These are phyloP conservation scores for Coemansia sp. DNA, from an alignment of 192 early-diverging fungal species.

Conservation along the genomic window DNA sequence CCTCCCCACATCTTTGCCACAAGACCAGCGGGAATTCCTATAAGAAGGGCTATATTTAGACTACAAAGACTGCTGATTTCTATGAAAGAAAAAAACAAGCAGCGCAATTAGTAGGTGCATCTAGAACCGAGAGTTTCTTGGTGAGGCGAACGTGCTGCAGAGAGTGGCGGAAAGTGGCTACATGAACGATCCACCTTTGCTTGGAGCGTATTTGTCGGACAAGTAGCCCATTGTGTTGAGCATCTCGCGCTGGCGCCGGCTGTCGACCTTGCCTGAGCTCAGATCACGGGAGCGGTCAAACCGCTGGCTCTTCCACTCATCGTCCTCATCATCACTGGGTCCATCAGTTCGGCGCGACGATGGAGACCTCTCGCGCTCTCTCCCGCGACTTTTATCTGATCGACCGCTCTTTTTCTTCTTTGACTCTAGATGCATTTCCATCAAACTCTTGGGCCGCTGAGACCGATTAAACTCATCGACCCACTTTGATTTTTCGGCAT, in stretches of 20 bases:
- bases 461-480: slow-evolving; percentile 45
- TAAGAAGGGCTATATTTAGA: not conserved
- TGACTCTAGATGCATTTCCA: slow-evolving; percentile 45
- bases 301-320: slow-evolving; percentile 30
- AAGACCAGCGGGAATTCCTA: not conserved
- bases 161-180: slow-evolving; percentile 3
- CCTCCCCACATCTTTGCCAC: not conserved
- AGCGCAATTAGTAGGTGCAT: not conserved
- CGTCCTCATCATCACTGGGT: slow-evolving; percentile 12
- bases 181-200: slow-evolving; percentile 36
- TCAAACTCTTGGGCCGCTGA: slow-evolving; percentile 45
- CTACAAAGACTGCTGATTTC: not conserved
- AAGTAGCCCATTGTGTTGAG: slow-evolving; percentile 33
- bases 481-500: slow-evolving; percentile 31
- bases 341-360: not conserved
- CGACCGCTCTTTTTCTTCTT: slow-evolving; percentile 11
- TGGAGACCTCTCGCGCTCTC: not conserved
- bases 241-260: slow-evolving; percentile 22
- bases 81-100: not conserved
- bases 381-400: not conserved
- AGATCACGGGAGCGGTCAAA: slow-evolving; percentile 38
- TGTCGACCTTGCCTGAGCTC: slow-evolving; percentile 12
- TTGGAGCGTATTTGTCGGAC: slow-evolving; percentile 36
- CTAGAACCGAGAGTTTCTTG: not conserved
- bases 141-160: not conserved